Evolutionary conservation across 148 eudicot species (phyloP), one percentile per base, ranked within the genome.

Genomic region (Rhododendron ovatum): DNA sequence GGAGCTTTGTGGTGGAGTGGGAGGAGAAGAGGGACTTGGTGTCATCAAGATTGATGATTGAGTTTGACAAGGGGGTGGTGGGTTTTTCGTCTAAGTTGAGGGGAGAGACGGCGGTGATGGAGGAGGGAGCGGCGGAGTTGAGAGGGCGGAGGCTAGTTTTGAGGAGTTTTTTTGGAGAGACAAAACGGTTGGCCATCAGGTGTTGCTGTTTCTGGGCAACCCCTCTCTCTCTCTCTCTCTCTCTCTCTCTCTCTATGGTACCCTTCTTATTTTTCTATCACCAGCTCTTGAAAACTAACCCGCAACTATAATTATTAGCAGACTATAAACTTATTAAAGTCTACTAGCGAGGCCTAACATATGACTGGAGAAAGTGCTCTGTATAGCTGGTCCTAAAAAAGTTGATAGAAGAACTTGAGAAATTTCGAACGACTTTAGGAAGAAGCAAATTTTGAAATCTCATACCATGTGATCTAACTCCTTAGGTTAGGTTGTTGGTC

Each of bases 171-270:
- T 88, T 93, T 86, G 86, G 88, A 55, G 88, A 87, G 41, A 82
- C 10, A 74, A 76, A 20, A 76, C 89, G 84, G 87, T 86, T 84
- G 85, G 95, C 93, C 95, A 93, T 91, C 33, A 86, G 45, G n/a
- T 33, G 39, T 67, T 74, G 39, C 41, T 69, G 18, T 69, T 28
- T 28, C 14, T n/a, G 33, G 73, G 14, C 26, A 11, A 57, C 24
- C 22, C 1, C 63, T 18, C 7, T 5, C 3, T 61, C 3, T 61
- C 55, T 13, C 48, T 45, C 7, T 18, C 3, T 61, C 2, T 61
- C 55, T 51, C 48, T 45, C 63, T 57, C 7, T 20, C 3, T 61
- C 3, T 22, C 55, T 51, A 0, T 45, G 0, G 50, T 47, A 1
- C 50, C 50, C 11, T 47, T 47, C 50, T 47, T 47, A 47, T 47